These are phyloP conservation scores for Pseudocercospora eumusae DNA, from an alignment of 2,329 filamentous ascomycete genomes.

Conservation along the genomic window DNA sequence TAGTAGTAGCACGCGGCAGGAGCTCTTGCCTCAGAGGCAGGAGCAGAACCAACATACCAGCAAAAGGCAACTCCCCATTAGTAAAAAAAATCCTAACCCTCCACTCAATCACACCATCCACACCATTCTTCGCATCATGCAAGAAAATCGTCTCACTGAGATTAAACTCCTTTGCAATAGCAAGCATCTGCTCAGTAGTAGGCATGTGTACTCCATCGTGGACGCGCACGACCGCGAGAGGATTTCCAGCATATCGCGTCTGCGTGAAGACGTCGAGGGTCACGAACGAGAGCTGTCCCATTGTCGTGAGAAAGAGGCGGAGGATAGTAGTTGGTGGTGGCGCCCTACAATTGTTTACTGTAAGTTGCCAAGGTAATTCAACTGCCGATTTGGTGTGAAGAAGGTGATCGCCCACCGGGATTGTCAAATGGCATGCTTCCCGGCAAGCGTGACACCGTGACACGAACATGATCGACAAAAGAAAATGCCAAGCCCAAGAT, in stretches of 20 bases:
- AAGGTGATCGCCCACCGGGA: too few relatives aligned
- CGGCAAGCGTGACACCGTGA: too few relatives aligned
- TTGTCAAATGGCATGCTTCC: too few relatives aligned
- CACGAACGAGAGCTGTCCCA: conserved; percentile 29
- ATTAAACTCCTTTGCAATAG: conserved; percentile 59
- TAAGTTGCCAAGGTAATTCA: too few relatives aligned
- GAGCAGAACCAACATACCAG: conserved; percentile 33
- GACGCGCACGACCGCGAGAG: conserved; percentile 57
- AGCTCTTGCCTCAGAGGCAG: neutral
- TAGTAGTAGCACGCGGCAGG: too few relatives aligned
- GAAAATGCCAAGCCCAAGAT: neutral
- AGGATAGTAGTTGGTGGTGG: neutral
- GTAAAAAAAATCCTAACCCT: conserved; percentile 58
- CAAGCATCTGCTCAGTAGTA: conserved; percentile 55
- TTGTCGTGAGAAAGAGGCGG: neutral
- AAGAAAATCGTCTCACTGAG: conserved; percentile 60
- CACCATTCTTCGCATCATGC: conserved; percentile 38
- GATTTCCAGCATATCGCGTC: conserved; percentile 55
- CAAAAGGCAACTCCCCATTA: conserved; percentile 56
- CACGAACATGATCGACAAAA: neutral
- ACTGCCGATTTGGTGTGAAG: too few relatives aligned
- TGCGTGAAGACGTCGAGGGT: conserved; percentile 54
- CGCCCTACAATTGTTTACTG: neutral
- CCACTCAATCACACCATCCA: conserved; percentile 39
- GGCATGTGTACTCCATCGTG: conserved; percentile 41